These are phyloP conservation scores for Secale cereale DNA, from an alignment of 176 grass and related monocot genomes.

Conservation along the genomic window DNA sequence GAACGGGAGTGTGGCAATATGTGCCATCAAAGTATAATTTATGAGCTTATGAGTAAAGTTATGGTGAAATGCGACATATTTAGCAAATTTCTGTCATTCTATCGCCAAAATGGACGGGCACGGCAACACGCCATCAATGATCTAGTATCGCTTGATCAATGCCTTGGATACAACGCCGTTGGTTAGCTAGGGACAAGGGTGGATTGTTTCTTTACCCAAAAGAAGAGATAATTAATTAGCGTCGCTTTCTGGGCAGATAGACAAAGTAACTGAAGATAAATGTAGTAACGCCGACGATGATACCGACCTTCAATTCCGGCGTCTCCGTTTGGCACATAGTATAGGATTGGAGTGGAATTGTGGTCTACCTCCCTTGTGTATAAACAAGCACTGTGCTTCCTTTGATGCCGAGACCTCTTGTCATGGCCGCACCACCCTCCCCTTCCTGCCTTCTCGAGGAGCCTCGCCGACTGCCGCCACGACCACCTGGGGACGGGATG, in stretches of 20 bases:
- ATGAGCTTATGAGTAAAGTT: no score
- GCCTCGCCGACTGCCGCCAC: no score
- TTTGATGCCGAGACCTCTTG: background rate
- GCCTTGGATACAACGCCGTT: background rate
- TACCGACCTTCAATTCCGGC: background rate
- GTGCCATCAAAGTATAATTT: no score
- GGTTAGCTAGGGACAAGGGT: background rate
- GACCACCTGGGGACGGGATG: background rate
- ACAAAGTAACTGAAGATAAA: background rate
- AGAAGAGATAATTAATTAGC: background rate
- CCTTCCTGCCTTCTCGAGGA: background rate
- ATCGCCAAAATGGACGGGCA: no score
- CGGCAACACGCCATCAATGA: no score
- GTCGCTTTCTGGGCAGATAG: background rate
- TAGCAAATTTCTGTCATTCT: no score
- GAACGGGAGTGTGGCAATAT: no score
- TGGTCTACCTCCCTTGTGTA: no score
- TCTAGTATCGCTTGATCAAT: background rate
- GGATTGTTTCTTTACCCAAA: background rate
- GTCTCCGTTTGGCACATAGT: background rate
- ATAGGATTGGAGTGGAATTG: background rate
- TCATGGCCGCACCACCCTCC: background rate
- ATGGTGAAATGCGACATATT: no score
- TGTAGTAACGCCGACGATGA: background rate
- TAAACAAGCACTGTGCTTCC: background rate